Base-by-base conservation (phyloP, 208 protist species). In the Leishmania turanica region DNA sequence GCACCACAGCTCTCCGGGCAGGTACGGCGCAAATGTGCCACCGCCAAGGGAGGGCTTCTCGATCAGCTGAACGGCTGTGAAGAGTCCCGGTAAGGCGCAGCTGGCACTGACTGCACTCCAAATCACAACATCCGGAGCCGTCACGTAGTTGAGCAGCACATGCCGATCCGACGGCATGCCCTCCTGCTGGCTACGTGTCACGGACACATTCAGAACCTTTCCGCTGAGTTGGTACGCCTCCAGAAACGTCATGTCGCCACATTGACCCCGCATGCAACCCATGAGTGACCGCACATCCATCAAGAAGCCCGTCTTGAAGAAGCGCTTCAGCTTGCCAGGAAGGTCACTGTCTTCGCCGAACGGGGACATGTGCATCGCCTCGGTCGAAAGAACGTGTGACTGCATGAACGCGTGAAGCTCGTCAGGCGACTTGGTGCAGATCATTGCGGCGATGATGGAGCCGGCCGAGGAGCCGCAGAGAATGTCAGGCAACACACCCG, bases 171-270 rank as follows among this genome's bases (percentile, higher is more conserved):
- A 75, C 60, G 87, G 82, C 45, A 85, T 81, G 58, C 88, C 90
- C 66, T 87, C 78, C 49, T 90, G 88, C 47, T 87, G 75, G 49
- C 88, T 86, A 62, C 85, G 85, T 27, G 84, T 91, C 11, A 98
- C 93, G 47, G 87, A 95, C 0, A 98, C 92, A 82, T 98, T 98
- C 77, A 98, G 85, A 37, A 95, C 86, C 31, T 89, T 77, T 24
- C 93, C 93, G 15, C 88, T 96, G 71, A 89, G 77, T 54, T 90
- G 72, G 79, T 95, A 98, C 21, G 94, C 95, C 77, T 98, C 94
- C 21, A 81, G 79, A 85, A 98, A 98, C 19, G 95, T 98, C 27
- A 97, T 69, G 81, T 98, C 91, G 31, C 96, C 95, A 11, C 93
- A 88, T 68, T 91, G 96, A 37, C 66, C 70, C 27, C 88, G 87